phyloP scores from a whole-genome alignment of 225 moss, liverwort and hornwort species.

The Bryum argenteum region DNA sequence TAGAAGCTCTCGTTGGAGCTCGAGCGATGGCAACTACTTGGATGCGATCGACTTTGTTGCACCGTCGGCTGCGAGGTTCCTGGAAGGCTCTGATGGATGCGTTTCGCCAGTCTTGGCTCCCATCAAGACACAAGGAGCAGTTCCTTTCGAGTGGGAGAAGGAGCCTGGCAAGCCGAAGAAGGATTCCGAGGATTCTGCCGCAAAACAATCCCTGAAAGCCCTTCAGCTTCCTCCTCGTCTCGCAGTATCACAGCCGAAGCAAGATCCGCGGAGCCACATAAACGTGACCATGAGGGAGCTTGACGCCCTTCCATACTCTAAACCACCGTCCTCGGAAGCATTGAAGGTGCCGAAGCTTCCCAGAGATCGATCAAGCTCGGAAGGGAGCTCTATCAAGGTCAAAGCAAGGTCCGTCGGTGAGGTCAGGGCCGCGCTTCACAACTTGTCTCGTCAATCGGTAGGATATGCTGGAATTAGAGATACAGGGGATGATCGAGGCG shows the following conservation, averaged over 20 bases:
- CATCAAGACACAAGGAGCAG: slow-evolving; percentile 54
- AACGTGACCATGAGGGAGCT: slow-evolving; percentile 25
- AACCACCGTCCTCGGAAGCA: slow-evolving; percentile 5
- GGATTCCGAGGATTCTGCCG: not conserved
- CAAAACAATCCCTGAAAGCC: slow-evolving; percentile 14
- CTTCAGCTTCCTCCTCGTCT: slow-evolving; percentile 51
- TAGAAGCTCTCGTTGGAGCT: slow-evolving; percentile 36
- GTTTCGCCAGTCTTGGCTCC: slow-evolving; percentile 58
- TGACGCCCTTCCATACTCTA: not conserved
- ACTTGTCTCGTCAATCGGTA: slow-evolving; percentile 38
- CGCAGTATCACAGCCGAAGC: slow-evolving; percentile 20
- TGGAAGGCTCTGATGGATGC: slow-evolving; percentile 51
- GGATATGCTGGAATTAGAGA: slow-evolving; percentile 31
- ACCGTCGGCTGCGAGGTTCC: slow-evolving; percentile 71
- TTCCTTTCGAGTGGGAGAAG: slow-evolving; percentile 82
- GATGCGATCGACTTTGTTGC: slow-evolving; percentile 66
- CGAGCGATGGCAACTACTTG: slow-evolving; percentile 27
- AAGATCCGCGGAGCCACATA: slow-evolving; percentile 15
- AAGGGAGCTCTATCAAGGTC: not conserved
- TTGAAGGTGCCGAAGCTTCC: slow-evolving; percentile 9
- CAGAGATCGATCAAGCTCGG: slow-evolving; percentile 9
- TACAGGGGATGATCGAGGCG: not conserved
- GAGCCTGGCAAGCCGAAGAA: slow-evolving; percentile 79
- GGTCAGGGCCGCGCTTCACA: slow-evolving; percentile 31
- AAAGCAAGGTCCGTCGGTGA: slow-evolving; percentile 34